Evolutionary conservation across 2,329 filamentous ascomycete species (phyloP).

Genomic region (Arthrobotrys musiformis): DNA sequence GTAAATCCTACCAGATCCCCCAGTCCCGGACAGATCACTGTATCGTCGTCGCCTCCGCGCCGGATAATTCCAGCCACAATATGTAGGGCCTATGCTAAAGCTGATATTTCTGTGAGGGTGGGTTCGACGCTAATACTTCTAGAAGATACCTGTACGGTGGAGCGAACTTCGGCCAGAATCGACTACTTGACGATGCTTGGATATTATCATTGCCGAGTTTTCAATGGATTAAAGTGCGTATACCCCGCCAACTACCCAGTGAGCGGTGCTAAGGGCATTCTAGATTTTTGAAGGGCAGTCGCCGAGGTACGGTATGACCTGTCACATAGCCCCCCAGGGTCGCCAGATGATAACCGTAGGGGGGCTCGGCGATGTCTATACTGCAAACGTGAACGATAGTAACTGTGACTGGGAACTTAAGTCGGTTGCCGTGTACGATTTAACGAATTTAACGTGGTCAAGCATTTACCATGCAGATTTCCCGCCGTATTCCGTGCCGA

Average conservation of each 20-base stretch:
- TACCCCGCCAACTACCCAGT: not conserved
- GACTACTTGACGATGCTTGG: constrained; percentile 56
- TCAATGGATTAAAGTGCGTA: constrained; percentile 57
- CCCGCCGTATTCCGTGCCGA: constrained; percentile 14
- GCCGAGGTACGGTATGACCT: constrained; percentile 32
- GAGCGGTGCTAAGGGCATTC: not conserved
- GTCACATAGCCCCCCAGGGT: constrained; percentile 25
- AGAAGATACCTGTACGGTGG: constrained; percentile 40
- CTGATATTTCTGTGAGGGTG: not conserved
- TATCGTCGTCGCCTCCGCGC: constrained; percentile 15
- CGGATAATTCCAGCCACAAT: constrained; percentile 27
- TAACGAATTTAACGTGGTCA: constrained; percentile 27
- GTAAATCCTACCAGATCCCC: constrained; percentile 29
- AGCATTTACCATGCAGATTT: constrained; percentile 21
- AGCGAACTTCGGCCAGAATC: not conserved
- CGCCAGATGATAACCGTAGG: constrained; percentile 47
- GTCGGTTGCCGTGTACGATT: constrained; percentile 36
- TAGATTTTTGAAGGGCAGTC: constrained; percentile 42
- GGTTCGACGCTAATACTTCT: not conserved
- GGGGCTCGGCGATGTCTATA: constrained; percentile 30
- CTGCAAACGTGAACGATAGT: constrained; percentile 30
- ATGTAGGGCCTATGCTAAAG: constrained; percentile 13
- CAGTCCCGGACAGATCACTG: constrained; percentile 27
- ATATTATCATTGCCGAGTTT: constrained; percentile 58
- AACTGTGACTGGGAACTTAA: constrained; percentile 39